Evolutionary conservation across 352 stramenopile genomes (phyloP).

Genomic region (Thalassiosira pacifica): DNA sequence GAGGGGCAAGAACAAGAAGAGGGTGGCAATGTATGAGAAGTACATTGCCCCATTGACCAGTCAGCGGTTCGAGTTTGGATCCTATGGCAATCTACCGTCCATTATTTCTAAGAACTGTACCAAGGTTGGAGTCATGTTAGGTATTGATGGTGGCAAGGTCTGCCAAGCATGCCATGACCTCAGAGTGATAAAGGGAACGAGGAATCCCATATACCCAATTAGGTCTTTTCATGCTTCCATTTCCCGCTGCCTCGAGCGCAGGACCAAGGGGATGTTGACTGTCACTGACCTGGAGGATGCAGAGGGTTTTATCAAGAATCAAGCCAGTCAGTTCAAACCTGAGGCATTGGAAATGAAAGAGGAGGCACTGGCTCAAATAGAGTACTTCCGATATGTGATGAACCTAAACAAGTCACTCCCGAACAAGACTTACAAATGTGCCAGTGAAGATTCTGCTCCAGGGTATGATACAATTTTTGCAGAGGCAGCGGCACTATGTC

Average conservation of each 20-base stretch:
- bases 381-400: not conserved
- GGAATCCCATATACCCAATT: not conserved
- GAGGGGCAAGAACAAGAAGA: not conserved
- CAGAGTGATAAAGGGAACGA: not conserved
- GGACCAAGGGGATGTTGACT: not conserved
- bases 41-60: not conserved
- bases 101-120: not conserved
- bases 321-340: not conserved
- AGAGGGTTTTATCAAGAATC: not conserved
- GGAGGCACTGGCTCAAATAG: slow-evolving; percentile 3
- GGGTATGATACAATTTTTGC: not conserved
- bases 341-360: not conserved
- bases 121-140: not conserved
- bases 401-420: not conserved
- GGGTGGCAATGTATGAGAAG: not conserved
- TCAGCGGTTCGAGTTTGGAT: not conserved
- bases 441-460: not conserved
- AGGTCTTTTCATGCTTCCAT: not conserved
- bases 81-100: not conserved
- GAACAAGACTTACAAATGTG: not conserved
- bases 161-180: not conserved
- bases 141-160: not conserved
- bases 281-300: not conserved
- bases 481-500: slow-evolving; percentile 1
- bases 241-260: not conserved